A percentile compares a stretch with the other conserved stretches of the same genome.
phyloP scores from a whole-genome alignment of 2,329 filamentous ascomycete genomes.

The Triangularia setosa region DNA sequence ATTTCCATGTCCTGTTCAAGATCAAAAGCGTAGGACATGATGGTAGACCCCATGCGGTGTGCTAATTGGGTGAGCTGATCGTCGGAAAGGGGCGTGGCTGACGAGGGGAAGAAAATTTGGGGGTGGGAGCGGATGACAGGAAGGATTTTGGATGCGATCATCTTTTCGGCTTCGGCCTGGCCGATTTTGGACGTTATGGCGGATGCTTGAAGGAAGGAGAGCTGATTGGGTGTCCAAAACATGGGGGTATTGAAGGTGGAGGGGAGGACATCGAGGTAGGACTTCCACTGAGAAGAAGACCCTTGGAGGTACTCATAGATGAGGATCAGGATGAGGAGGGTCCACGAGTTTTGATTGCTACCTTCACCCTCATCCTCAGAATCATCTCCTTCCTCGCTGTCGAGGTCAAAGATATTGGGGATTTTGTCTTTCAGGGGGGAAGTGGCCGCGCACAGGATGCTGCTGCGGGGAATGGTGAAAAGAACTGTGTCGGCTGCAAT shows the following conservation, averaged over 20 bases:
- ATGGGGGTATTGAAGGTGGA: slow-evolving; percentile 75
- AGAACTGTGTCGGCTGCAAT: slow-evolving; percentile 72
- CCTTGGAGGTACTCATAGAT: slow-evolving; percentile 67
- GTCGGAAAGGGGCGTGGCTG: slow-evolving; percentile 36
- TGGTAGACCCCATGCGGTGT: slow-evolving; percentile 79
- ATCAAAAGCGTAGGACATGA: slow-evolving; percentile 93
- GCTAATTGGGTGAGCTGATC: slow-evolving; percentile 50
- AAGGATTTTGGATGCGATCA: slow-evolving; percentile 57
- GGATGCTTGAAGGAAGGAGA: slow-evolving; percentile 71
- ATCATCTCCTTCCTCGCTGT: slow-evolving; percentile 33
- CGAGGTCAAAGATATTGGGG: slow-evolving; percentile 47
- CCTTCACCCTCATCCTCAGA: slow-evolving; percentile 30
- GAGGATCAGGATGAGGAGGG: slow-evolving; percentile 68
- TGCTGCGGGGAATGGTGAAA: slow-evolving; percentile 71
- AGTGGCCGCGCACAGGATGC: slow-evolving; percentile 69
- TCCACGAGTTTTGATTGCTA: slow-evolving; percentile 48
- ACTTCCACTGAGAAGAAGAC: slow-evolving; percentile 63
- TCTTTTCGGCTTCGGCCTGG: slow-evolving; percentile 63
- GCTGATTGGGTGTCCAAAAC: slow-evolving; percentile 75
- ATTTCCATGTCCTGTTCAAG: slow-evolving; percentile 50
- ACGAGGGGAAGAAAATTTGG: slow-evolving; percentile 41
- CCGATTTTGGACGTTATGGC: slow-evolving; percentile 75
- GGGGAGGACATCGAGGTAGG: slow-evolving; percentile 75
- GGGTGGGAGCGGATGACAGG: slow-evolving; percentile 46
- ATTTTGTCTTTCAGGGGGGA: slow-evolving; percentile 61